These are phyloP conservation scores for Pluteus cervinus DNA, from an alignment of 768 basidiomycete genomes.

Conservation along the genomic window DNA sequence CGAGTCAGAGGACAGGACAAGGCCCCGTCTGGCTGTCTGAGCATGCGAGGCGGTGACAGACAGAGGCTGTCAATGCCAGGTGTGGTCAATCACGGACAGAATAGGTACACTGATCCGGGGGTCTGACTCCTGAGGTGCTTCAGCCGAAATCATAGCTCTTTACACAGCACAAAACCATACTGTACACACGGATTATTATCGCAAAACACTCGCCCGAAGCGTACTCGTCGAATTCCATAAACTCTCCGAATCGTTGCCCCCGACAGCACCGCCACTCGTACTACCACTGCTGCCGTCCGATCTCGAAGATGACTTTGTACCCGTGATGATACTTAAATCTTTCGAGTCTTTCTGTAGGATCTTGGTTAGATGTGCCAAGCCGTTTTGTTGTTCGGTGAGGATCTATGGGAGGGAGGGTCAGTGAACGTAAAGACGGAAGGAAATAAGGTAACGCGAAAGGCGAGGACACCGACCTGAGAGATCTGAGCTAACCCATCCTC, in stretches of 20 bases:
- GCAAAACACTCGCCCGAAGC: constrained; percentile 28
- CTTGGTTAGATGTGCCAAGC: constrained; percentile 74
- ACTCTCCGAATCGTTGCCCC: constrained; percentile 19
- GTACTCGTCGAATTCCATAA: constrained; percentile 31
- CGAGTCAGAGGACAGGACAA: too few species aligned
- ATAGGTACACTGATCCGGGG: too few species aligned
- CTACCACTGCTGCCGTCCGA: constrained; percentile 18
- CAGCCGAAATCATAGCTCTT: too few species aligned
- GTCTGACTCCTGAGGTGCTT: too few species aligned
- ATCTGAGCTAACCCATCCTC: constrained; percentile 78
- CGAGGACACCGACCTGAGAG: constrained; percentile 47
- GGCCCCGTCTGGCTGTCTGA: too few species aligned
- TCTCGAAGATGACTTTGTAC: constrained; percentile 14
- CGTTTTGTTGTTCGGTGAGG: constrained; percentile 70
- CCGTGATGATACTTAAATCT: constrained; percentile 63
- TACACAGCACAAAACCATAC: too few species aligned
- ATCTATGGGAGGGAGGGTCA: constrained; percentile 39
- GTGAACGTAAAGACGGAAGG: constrained; percentile 4
- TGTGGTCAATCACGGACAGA: too few species aligned
- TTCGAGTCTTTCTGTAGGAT: constrained; percentile 58
- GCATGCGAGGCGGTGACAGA: too few species aligned
- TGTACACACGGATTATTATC: constrained; percentile 22
- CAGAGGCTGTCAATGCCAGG: too few species aligned
- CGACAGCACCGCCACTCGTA: constrained; percentile 6
- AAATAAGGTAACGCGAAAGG: constrained; percentile 5